Conservation (phyloP, 164 flowering plant species). For the Dillenia turbinata region DNA sequence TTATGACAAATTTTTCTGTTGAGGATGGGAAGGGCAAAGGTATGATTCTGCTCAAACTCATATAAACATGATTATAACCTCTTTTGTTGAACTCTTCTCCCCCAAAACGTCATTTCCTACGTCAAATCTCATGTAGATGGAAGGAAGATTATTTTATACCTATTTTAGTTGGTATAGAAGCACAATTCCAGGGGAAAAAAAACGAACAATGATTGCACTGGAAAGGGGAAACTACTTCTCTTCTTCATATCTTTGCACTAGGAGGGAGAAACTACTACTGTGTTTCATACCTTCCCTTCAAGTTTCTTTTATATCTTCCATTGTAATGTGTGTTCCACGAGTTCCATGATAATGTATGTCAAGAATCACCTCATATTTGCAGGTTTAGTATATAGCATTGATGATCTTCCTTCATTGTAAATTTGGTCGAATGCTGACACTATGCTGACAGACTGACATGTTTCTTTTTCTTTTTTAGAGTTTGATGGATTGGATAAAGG, state of each 20-base stretch:
- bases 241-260: neutral
- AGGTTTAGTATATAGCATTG: too few species aligned
- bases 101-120: too few species aligned
- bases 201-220: too few species aligned
- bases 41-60: slow-evolving; percentile 9
- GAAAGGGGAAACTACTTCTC: neutral
- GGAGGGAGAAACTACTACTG: neutral
- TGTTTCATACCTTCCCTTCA: neutral
- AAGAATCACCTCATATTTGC: too few species aligned
- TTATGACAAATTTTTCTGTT: slow-evolving; percentile 16
- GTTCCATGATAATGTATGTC: neutral
- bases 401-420: too few species aligned
- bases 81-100: too few species aligned
- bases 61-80: neutral
- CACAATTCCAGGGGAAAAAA: too few species aligned
- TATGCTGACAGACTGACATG: slow-evolving; percentile 1
- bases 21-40: slow-evolving; percentile 33
- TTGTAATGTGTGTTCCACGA: neutral
- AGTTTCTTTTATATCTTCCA: neutral
- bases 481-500: slow-evolving; percentile 11
- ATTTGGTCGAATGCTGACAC: too few species aligned
- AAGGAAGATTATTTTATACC: too few species aligned
- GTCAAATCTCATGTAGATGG: too few species aligned
- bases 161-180: too few species aligned
- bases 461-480: slow-evolving; percentile 5